Base-by-base conservation (phyloP, 23 red algal genomes). In the Cyanidium caldarium region DNA sequence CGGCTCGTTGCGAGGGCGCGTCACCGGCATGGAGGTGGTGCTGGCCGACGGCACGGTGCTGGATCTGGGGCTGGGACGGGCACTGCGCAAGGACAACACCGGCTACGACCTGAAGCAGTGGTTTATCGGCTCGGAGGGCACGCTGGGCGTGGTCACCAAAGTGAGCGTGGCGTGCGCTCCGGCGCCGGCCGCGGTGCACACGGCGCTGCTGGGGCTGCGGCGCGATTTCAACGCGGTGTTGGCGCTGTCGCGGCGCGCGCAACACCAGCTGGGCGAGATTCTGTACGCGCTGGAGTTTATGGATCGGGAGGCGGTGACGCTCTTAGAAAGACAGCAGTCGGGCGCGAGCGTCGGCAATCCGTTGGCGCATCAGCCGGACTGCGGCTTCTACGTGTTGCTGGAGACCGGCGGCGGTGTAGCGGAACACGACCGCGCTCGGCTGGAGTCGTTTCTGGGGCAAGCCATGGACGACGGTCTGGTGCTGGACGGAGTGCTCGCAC, bases 221-320 rank as follows among this genome's bases (percentile, higher is more conserved):
- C 31, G 51, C 5, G 35, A 56, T 19, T 98, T 84, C 40, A 83
- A 80, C 33, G 67, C 56, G 5, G 80, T 88, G 37, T 33, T 25
- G 42, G 35, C 40, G 58, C 42, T 87, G 51, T 65, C 88, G 44
- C 65, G 41, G 13, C 37, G 68, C 35, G 81, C 84, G 12, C 82
- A 77, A 39, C 45, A 73, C 23, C 40, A 57, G 38, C 67, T 98
- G 16, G 84, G 75, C 1, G 92, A 87, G 57, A 74, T 85, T 61
- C 76, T 98, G 14, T 88, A 79, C 31, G 92, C 92, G n/a, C 80
- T 84, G 65, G 92, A 98, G 44, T 87, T 82, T 57, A 88, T 98
- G 84, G 92, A 98, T 58, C 20, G 30, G 30, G 65, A 69, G n/a
- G 82, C 80, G 44, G 68, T 98, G 28, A 40, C 45, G 57, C 76